Percentiles rank a stretch among this genome's conserved stretches.
Conservation (phyloP, 2,329 filamentous ascomycete genomes). For the Cercospora sp. region DNA sequence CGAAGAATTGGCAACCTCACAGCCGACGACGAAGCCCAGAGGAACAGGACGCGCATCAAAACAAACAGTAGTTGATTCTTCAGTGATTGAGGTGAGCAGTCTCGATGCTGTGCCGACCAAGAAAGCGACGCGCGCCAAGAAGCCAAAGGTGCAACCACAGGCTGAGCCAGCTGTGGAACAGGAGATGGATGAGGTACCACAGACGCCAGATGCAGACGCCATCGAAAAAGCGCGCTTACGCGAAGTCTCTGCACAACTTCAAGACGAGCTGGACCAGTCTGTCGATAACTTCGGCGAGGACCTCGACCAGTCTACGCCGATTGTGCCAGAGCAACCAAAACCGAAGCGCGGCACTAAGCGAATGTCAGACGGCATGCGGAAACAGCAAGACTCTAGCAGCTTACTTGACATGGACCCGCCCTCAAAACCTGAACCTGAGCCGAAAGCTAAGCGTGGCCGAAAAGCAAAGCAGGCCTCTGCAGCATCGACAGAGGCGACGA, state of each 20-base stretch:
- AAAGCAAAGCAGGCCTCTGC: slow-evolving; percentile 25
- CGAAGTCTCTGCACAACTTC: slow-evolving; percentile 35
- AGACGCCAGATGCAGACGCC: slow-evolving; percentile 22
- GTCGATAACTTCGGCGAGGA: slow-evolving; percentile 28
- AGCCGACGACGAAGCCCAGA: slow-evolving; percentile 29
- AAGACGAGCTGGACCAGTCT: slow-evolving; percentile 37
- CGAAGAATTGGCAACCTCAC: slow-evolving; percentile 17
- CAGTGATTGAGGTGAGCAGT: slow-evolving; percentile 31
- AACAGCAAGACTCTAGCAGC: slow-evolving; percentile 31
- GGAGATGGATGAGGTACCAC: slow-evolving; percentile 19
- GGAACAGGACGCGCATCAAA: slow-evolving; percentile 29
- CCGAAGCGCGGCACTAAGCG: slow-evolving; percentile 41
- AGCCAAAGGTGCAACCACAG: slow-evolving; percentile 35
- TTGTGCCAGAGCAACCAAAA: slow-evolving; percentile 23
- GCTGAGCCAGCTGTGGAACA: slow-evolving; percentile 24
- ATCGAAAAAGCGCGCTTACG: slow-evolving; percentile 22
- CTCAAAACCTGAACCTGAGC: slow-evolving; percentile 34
- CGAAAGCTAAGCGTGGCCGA: slow-evolving; percentile 28
- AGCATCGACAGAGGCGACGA: slow-evolving; percentile 15
- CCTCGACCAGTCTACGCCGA: slow-evolving; percentile 32
- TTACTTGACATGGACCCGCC: slow-evolving; percentile 30
- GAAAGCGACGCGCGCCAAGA: slow-evolving; percentile 34
- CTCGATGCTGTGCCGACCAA: slow-evolving; percentile 31
- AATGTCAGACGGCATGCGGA: slow-evolving; percentile 40
- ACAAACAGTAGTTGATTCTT: slow-evolving; percentile 31